Conservation (phyloP, 768 basidiomycete genomes). For the Kondoa malvinella region DNA sequence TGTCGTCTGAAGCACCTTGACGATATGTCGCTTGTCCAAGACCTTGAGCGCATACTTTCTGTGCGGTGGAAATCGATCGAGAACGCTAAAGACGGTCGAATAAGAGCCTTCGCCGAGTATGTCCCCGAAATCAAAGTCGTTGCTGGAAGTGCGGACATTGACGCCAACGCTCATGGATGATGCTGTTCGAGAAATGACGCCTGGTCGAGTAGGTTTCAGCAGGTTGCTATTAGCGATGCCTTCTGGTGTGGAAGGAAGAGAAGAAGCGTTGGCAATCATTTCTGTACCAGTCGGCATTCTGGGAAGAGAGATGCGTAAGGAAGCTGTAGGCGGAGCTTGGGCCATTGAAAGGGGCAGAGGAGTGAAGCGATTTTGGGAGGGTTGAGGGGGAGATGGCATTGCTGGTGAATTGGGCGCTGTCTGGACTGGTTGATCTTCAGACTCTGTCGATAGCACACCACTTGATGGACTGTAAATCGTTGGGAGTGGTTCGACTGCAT, state of each 20-base stretch:
- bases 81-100: slow-evolving; percentile 43
- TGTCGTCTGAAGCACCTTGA: too few species aligned
- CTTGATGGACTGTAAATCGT: too few species aligned
- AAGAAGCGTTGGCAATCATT: background rate
- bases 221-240: background rate
- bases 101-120: slow-evolving; percentile 69
- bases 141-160: background rate
- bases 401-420: background rate
- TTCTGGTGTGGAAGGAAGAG: slow-evolving; percentile 1
- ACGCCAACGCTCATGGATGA: background rate
- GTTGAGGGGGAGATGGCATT: background rate
- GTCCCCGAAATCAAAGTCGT: slow-evolving; percentile 54
- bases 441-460: background rate
- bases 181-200: background rate
- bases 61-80: slow-evolving; percentile 31
- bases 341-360: background rate
- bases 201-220: slow-evolving; percentile 1
- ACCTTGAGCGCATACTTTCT: slow-evolving; percentile 62
- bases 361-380: background rate
- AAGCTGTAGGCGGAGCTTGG: background rate
- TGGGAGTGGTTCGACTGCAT: background rate
- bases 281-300: background rate
- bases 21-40: slow-evolving; percentile 65
- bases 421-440: background rate
- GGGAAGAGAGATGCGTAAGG: background rate